Percentiles rank a stretch among this genome's conserved stretches.
These are phyloP conservation scores for Spizellomyces punctatus DNA, from an alignment of 192 early-diverging fungal species.

Conservation along the genomic window DNA sequence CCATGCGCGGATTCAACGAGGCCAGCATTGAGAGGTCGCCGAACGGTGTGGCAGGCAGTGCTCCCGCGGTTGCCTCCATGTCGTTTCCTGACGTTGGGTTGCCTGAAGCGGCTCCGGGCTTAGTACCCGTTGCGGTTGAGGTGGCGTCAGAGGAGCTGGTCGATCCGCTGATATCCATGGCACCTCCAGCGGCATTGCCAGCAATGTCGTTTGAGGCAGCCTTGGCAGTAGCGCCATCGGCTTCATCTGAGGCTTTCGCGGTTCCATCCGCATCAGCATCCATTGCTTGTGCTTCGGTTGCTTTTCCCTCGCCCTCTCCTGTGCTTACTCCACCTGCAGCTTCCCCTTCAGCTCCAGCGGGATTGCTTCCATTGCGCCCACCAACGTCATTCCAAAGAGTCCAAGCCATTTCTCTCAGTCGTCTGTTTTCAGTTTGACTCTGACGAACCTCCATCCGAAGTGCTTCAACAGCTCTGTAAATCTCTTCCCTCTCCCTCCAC, in stretches of 20 bases:
- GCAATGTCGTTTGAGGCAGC: not conserved
- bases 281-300: slow-evolving; percentile 1
- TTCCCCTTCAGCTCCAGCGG: not conserved
- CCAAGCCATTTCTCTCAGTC: slow-evolving; percentile 29
- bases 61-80: not conserved
- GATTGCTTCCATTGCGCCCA: not conserved
- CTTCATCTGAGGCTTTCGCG: not conserved
- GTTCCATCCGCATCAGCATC: not conserved
- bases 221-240: not conserved
- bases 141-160: not conserved
- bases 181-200: not conserved
- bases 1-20: not conserved
- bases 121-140: not conserved
- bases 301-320: not conserved
- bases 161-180: not conserved
- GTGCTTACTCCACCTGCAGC: not conserved
- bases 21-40: not conserved
- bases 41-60: slow-evolving; percentile 4
- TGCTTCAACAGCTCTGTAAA: slow-evolving; percentile 26
- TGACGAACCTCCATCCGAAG: slow-evolving; percentile 22
- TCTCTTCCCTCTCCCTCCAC: slow-evolving; percentile 38
- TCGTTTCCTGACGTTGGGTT: not conserved
- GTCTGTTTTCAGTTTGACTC: slow-evolving; percentile 18
- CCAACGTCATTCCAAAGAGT: slow-evolving; percentile 28
- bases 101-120: no score